Percentiles rank a stretch among this genome's conserved stretches.
These are phyloP conservation scores for Cichorium intybus DNA, from an alignment of 140 eudicot genomes.

Conservation along the genomic window DNA sequence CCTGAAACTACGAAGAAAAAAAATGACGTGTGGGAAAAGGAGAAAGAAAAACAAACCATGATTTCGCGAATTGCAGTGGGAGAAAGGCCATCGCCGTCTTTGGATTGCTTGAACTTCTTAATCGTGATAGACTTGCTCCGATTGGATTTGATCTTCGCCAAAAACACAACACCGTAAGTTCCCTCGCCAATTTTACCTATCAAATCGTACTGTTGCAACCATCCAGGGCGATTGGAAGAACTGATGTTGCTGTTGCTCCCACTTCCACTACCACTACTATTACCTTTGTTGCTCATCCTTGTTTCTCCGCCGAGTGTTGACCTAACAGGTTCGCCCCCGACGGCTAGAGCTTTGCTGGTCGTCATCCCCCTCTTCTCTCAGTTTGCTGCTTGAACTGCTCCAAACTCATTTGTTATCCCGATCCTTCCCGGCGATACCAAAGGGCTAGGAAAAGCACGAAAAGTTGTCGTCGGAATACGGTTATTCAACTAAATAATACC, in stretches of 20 bases:
- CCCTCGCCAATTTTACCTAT: slow-evolving; percentile 97
- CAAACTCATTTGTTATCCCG: no score
- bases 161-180: slow-evolving; percentile 80
- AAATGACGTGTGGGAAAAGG: background rate
- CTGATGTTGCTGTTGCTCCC: slow-evolving; percentile 13
- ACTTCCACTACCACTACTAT: background rate
- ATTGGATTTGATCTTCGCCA: slow-evolving; percentile 73
- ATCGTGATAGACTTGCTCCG: slow-evolving; percentile 84
- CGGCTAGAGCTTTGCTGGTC: no score
- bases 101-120: slow-evolving; percentile 91
- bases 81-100: slow-evolving; percentile 96
- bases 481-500: no score
- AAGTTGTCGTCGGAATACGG: no score
- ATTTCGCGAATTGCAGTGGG: no score
- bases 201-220: slow-evolving; percentile 90
- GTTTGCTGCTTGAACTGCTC: no score
- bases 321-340: no score
- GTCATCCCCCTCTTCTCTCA: no score
- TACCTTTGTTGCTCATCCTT: slow-evolving; percentile 28
- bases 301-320: no score
- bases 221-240: slow-evolving; percentile 64
- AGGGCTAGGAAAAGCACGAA: no score
- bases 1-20: background rate
- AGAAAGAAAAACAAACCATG: no score
- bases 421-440: no score